Percentiles rank a stretch among this genome's conserved stretches.
phyloP scores from a whole-genome alignment of 768 basidiomycete species.

The Punctularia strigosozonata region DNA sequence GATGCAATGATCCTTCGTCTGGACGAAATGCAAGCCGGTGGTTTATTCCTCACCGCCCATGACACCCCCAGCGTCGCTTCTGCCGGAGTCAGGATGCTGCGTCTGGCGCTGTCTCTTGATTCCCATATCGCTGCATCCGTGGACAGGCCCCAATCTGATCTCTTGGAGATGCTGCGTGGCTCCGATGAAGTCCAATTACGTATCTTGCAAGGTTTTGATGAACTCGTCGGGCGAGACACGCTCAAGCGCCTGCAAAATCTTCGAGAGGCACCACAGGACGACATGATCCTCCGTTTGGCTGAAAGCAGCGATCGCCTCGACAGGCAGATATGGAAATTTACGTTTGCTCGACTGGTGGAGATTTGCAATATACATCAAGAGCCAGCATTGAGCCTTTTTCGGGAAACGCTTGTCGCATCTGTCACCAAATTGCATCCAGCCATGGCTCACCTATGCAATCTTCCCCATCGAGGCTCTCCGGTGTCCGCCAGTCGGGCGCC shows the following conservation, averaged over 20 bases:
- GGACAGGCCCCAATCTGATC: too few species aligned
- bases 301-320: conserved; percentile 62
- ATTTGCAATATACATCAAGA: conserved; percentile 37
- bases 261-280: conserved; percentile 42
- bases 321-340: conserved; percentile 60
- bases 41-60: conserved; percentile 63
- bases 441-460: conserved; percentile 63
- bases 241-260: conserved; percentile 54
- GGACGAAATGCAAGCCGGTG: conserved; percentile 58
- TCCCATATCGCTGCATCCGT: too few species aligned
- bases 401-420: conserved; percentile 58
- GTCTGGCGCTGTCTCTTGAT: conserved; percentile 38
- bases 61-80: conserved; percentile 36
- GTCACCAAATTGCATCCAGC: conserved; percentile 58
- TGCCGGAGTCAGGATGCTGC: conserved; percentile 53
- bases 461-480: too few species aligned
- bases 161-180: too few species aligned
- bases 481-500: too few species aligned
- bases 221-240: conserved; percentile 51
- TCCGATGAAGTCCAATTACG: conserved; percentile 22
- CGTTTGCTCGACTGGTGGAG: conserved; percentile 57
- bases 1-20: conserved; percentile 32
- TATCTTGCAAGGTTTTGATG: conserved; percentile 51
- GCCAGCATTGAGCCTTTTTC: conserved; percentile 34
- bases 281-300: conserved; percentile 54